phyloP scores from a whole-genome alignment of 2,329 filamentous ascomycete genomes.

The Fusarium continuum region DNA sequence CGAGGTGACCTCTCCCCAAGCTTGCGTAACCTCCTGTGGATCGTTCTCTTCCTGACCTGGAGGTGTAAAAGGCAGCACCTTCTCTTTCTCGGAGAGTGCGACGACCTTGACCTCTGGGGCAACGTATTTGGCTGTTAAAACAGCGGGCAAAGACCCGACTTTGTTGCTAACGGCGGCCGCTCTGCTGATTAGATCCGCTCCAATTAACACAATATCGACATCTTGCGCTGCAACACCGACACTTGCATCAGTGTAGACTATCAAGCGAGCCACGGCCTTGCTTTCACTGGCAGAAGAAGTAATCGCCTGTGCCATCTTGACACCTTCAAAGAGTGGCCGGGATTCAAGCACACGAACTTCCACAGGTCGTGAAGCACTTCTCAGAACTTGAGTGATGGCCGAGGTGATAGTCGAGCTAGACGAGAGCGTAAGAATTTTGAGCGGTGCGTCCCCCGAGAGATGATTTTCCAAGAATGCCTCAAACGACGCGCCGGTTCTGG shows the following conservation, averaged over 20 bases:
- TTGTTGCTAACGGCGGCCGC: conserved; percentile 72
- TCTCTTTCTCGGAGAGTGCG: conserved; percentile 68
- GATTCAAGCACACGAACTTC: conserved; percentile 72
- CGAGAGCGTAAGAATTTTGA: conserved; percentile 68
- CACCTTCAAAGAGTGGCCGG: conserved; percentile 72
- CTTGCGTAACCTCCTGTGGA: conserved; percentile 57
- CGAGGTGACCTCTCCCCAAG: conserved; percentile 53
- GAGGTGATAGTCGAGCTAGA: conserved; percentile 68
- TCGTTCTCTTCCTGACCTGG: conserved; percentile 60
- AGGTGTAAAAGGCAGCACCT: conserved; percentile 59
- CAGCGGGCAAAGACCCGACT: conserved; percentile 68
- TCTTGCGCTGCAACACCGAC: conserved; percentile 60
- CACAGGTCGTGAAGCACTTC: conserved; percentile 50
- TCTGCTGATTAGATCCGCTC: conserved; percentile 69
- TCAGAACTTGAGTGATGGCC: conserved; percentile 56
- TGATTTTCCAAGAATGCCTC: conserved; percentile 44
- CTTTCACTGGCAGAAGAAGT: conserved; percentile 52
- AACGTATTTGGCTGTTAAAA: conserved; percentile 62
- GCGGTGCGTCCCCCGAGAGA: conserved; percentile 28
- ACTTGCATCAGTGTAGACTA: conserved; percentile 68
- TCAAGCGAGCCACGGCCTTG: conserved; percentile 48
- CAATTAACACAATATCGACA: conserved; percentile 69
- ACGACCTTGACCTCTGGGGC: conserved; percentile 59
- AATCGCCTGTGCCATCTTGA: conserved; percentile 60
- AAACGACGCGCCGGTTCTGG: conserved; percentile 50